A percentile compares a stretch with the other conserved stretches of the same genome.
Evolutionary conservation across 495 filamentous ascomycete genomes (phyloP).

Genomic region (Hyaloscypha finlandica): DNA sequence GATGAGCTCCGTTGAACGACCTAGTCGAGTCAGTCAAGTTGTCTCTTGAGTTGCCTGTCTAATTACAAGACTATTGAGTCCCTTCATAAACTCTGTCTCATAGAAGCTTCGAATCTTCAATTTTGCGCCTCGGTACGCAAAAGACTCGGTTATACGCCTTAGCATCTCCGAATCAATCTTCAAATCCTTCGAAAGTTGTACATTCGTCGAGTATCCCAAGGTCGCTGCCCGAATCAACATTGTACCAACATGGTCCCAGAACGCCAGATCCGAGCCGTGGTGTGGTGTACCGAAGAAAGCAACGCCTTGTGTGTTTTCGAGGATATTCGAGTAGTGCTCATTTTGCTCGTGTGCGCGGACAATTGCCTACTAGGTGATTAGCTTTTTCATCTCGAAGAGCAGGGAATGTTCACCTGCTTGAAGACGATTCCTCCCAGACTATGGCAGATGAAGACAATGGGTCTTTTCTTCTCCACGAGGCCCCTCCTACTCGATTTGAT

Average conservation of each 20-base stretch:
- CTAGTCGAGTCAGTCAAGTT: background rate
- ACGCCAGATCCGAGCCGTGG: conserved; percentile 26
- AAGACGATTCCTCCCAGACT: conserved; percentile 43
- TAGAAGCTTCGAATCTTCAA: conserved; percentile 15
- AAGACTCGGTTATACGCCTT: conserved; percentile 8
- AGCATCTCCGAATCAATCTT: conserved; percentile 7
- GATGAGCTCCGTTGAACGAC: conserved; percentile 7
- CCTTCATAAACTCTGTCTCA: conserved; percentile 6
- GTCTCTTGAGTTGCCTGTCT: background rate
- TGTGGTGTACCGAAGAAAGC: conserved; percentile 36
- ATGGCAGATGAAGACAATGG: conserved; percentile 41
- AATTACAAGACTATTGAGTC: background rate
- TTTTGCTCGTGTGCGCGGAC: conserved; percentile 9
- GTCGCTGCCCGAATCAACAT: conserved; percentile 13
- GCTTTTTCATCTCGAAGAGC: background rate
- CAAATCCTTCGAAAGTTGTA: conserved; percentile 9
- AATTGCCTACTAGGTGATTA: conserved; percentile 5
- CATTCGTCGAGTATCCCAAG: conserved; percentile 3
- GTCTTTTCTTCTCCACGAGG: conserved; percentile 12
- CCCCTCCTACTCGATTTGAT: background rate
- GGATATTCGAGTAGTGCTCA: conserved; percentile 6
- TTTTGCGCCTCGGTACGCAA: conserved; percentile 4
- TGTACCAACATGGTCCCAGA: conserved; percentile 15
- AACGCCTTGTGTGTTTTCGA: conserved; percentile 2
- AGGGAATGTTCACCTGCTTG: conserved; percentile 32